phyloP scores from a whole-genome alignment of 441 rosid species.

The Populus hybrid region DNA sequence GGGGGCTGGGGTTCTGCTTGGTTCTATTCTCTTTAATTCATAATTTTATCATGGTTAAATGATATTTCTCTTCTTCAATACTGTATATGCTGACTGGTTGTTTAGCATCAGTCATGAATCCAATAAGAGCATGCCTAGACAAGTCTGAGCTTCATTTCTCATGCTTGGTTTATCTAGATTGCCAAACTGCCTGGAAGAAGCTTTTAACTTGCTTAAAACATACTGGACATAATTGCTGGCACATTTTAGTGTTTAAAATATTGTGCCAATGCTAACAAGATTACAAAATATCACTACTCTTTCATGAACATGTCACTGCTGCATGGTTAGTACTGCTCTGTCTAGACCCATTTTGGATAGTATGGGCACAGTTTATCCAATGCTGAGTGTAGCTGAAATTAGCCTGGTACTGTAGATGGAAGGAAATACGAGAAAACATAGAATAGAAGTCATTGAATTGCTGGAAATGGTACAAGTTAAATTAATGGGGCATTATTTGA shows the following conservation, averaged over 20 bases:
- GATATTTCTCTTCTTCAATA: not conserved
- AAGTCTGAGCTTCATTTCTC: not conserved
- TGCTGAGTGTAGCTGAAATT: not conserved
- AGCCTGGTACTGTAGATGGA: not conserved
- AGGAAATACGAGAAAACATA: not conserved
- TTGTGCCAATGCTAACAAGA: not conserved
- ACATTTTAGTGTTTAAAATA: not conserved
- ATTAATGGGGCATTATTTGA: not conserved
- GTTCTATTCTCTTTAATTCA: not conserved
- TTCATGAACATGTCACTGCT: not conserved
- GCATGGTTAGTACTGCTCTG: not conserved
- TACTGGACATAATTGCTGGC: not conserved
- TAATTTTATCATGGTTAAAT: not conserved
- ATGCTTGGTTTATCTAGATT: not conserved
- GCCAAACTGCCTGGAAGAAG: not conserved
- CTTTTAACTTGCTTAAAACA: not conserved
- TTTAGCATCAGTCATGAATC: not conserved
- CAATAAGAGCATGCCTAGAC: not conserved
- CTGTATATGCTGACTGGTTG: not conserved
- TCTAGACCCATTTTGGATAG: not conserved
- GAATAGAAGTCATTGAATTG: not conserved
- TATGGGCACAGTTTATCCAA: not conserved
- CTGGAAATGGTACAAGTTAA: not conserved
- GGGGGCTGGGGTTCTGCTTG: not conserved
- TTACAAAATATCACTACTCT: not conserved